phyloP scores from a whole-genome alignment of 495 filamentous ascomycete genomes.

The Podospora pseudoanserina region DNA sequence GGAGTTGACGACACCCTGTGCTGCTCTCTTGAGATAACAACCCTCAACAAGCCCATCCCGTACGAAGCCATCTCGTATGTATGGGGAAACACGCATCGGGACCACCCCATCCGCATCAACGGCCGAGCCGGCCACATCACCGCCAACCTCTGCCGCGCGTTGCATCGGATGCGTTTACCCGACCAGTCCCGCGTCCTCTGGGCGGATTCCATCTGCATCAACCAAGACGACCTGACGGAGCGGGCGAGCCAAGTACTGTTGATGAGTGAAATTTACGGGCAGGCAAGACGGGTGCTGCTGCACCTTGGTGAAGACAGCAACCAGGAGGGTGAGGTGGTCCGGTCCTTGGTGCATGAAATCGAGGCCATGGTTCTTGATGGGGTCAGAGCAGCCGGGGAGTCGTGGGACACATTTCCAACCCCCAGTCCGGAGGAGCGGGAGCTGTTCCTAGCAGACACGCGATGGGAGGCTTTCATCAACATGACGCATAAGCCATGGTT shows the following conservation, averaged over 20 bases:
- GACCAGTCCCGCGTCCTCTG: slow-evolving; percentile 11
- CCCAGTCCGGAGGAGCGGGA: no score
- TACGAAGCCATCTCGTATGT: slow-evolving; percentile 4
- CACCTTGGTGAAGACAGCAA: slow-evolving; percentile 31
- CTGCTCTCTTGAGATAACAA: background rate
- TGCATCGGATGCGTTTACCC: background rate
- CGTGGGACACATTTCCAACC: background rate
- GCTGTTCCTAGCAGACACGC: background rate
- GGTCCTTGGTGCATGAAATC: slow-evolving; percentile 17
- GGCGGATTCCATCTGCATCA: slow-evolving; percentile 41
- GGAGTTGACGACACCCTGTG: background rate
- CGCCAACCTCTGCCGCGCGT: background rate
- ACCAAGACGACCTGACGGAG: slow-evolving; percentile 34
- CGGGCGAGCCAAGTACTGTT: slow-evolving; percentile 31
- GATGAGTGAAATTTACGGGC: slow-evolving; percentile 35
- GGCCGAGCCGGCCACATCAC: background rate
- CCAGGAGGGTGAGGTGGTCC: background rate
- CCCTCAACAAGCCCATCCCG: background rate
- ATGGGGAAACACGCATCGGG: background rate
- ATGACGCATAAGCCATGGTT: slow-evolving; percentile 13
- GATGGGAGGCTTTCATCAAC: slow-evolving; percentile 9
- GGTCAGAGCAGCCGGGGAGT: background rate
- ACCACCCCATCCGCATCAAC: background rate
- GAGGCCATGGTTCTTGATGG: slow-evolving; percentile 4
- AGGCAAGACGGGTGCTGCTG: slow-evolving; percentile 27